Percentiles rank a stretch among this genome's conserved stretches.
Conservation (phyloP, 805 yeast genomes). For the Torulaspora indica region DNA sequence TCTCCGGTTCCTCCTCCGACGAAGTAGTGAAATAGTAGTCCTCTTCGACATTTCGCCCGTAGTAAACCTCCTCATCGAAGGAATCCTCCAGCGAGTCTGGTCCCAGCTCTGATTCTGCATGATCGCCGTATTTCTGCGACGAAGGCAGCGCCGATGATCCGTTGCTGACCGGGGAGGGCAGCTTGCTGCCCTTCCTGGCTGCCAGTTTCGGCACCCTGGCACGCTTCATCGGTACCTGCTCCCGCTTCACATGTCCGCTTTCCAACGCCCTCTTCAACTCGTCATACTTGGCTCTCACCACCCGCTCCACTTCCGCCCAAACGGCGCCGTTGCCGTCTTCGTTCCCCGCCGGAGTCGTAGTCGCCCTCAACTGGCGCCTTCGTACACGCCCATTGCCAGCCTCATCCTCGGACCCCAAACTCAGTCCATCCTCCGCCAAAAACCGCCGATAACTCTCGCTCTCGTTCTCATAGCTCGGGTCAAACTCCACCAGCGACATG, state of each 20-base stretch:
- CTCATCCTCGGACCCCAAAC: constrained; percentile 6
- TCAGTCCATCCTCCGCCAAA: constrained; percentile 25
- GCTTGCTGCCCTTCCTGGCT: not conserved
- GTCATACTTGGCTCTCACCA: constrained; percentile 21
- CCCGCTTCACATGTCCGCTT: not conserved
- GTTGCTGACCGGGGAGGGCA: constrained; percentile 4
- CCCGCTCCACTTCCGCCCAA: constrained; percentile 12
- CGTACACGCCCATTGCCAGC: constrained; percentile 9
- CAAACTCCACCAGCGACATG: constrained; percentile 57
- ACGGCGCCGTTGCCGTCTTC: constrained; percentile 4
- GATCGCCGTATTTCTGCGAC: not conserved
- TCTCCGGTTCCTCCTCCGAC: constrained; percentile 30
- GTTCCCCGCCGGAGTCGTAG: constrained; percentile 10
- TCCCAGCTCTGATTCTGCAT: not conserved
- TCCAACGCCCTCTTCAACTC: constrained; percentile 11
- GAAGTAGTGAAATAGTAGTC: constrained; percentile 32
- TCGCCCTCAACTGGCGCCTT: constrained; percentile 17
- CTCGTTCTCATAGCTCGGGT: constrained; percentile 43
- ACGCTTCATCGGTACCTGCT: not conserved
- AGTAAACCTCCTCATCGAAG: constrained; percentile 3
- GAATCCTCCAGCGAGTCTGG: constrained; percentile 1
- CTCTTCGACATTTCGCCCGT: constrained; percentile 8
- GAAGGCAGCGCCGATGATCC: not conserved
- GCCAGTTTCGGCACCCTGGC: constrained; percentile 1
- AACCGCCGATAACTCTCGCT: constrained; percentile 37